Percentiles rank a stretch among this genome's conserved stretches.
Evolutionary conservation across 2,329 filamentous ascomycete species (phyloP).

Genomic region (Periconia macrospinosa): DNA sequence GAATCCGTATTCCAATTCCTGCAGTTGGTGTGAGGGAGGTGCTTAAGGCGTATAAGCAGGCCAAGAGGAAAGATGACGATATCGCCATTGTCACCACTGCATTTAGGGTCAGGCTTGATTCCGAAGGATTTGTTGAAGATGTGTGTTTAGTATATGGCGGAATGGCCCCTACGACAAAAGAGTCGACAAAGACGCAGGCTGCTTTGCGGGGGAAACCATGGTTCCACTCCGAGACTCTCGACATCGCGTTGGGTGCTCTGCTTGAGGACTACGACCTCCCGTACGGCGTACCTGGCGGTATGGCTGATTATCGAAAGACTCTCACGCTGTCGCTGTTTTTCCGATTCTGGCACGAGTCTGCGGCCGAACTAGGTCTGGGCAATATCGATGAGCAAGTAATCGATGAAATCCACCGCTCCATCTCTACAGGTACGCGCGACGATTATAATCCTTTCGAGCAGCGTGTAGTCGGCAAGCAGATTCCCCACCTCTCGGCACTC

Average conservation of each 20-base stretch:
- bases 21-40: slow-evolving; percentile 72
- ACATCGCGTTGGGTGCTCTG: slow-evolving; percentile 80
- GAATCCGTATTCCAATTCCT: slow-evolving; percentile 73
- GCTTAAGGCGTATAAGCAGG: slow-evolving; percentile 88
- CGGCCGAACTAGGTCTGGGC: slow-evolving; percentile 61
- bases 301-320: slow-evolving; percentile 92
- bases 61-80: slow-evolving; percentile 95
- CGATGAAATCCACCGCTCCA: slow-evolving; percentile 77
- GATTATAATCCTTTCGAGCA: slow-evolving; percentile 77
- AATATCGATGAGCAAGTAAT: slow-evolving; percentile 71
- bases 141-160: slow-evolving; percentile 86
- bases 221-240: slow-evolving; percentile 77
- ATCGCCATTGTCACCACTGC: slow-evolving; percentile 95
- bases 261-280: slow-evolving; percentile 81
- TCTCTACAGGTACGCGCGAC: slow-evolving; percentile 79
- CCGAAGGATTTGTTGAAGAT: slow-evolving; percentile 68
- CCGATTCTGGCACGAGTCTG: slow-evolving; percentile 90
- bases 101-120: slow-evolving; percentile 70
- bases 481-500: slow-evolving; percentile 82
- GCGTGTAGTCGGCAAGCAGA: slow-evolving; percentile 79
- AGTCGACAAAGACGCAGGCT: slow-evolving; percentile 72
- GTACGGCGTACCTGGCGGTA: slow-evolving; percentile 89
- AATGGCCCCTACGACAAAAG: slow-evolving; percentile 86
- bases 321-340: slow-evolving; percentile 92
- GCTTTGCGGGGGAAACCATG: slow-evolving; percentile 77